phyloP scores from a whole-genome alignment of 2,329 filamentous ascomycete species.

The Acarospora socialis region DNA sequence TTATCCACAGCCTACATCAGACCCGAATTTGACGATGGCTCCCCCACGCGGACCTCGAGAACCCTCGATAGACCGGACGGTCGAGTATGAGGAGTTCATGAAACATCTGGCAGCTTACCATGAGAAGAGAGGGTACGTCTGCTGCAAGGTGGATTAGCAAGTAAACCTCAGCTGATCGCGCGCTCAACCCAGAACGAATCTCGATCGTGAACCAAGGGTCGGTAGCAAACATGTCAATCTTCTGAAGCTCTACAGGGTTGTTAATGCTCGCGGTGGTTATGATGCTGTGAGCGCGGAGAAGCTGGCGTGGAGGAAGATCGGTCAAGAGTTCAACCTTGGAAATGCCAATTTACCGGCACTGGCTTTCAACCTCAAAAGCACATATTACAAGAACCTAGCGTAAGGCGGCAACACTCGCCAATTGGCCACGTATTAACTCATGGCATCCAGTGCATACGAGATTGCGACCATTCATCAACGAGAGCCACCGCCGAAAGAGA shows the following conservation, averaged over 20 bases:
- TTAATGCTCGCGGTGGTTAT: slow-evolving; percentile 67
- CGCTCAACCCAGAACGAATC: slow-evolving; percentile 40
- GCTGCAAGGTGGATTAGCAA: not conserved
- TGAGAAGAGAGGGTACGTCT: not conserved
- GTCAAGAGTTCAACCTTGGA: slow-evolving; percentile 59
- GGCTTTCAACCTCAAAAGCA: slow-evolving; percentile 72
- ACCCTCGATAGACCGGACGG: not conserved
- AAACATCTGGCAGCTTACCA: not conserved
- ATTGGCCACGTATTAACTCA: slow-evolving; percentile 2
- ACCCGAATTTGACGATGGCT: not conserved
- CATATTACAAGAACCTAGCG: slow-evolving; percentile 80
- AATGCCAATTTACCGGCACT: slow-evolving; percentile 66
- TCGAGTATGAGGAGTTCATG: not conserved
- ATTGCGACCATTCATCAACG: slow-evolving; percentile 63
- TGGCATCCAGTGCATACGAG: slow-evolving; percentile 51
- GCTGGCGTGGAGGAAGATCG: slow-evolving; percentile 71
- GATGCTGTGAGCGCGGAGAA: slow-evolving; percentile 73
- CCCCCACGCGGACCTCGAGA: not conserved
- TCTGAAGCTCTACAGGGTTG: slow-evolving; percentile 61
- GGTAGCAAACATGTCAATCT: slow-evolving; percentile 64
- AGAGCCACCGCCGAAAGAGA: slow-evolving; percentile 75
- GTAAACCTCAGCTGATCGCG: not conserved
- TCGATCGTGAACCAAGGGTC: slow-evolving; percentile 71
- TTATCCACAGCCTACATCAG: too few relatives aligned
- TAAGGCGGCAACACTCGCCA: slow-evolving; percentile 19